Evolutionary conservation across 2,329 filamentous ascomycete species (phyloP).

Genomic region (Calonectria fujianensis): DNA sequence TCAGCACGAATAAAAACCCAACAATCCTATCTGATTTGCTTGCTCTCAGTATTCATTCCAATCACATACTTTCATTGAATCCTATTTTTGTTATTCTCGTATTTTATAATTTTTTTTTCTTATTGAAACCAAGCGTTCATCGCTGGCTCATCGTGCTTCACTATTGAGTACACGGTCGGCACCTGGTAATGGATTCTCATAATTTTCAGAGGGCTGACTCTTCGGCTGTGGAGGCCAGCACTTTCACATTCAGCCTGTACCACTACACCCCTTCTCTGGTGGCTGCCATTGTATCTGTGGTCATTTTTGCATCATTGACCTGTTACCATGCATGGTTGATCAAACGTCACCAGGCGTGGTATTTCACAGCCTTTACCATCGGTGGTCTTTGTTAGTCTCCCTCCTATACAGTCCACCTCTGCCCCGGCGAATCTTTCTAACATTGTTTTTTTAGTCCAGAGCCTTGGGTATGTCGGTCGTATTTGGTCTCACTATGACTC

Average conservation of each 20-base stretch:
- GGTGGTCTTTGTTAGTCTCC: constrained; percentile 26
- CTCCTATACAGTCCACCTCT: background rate
- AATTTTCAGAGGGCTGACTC: background rate
- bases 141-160: background rate
- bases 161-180: background rate
- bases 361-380: constrained; percentile 25
- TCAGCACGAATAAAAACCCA: background rate
- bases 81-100: background rate
- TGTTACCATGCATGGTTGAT: constrained; percentile 10
- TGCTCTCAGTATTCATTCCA: background rate
- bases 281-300: background rate
- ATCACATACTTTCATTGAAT: background rate
- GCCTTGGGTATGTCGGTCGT: constrained; percentile 12
- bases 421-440: background rate
- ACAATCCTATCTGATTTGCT: background rate
- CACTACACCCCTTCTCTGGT: constrained; percentile 20
- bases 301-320: constrained; percentile 20
- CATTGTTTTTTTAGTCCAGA: background rate
- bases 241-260: background rate
- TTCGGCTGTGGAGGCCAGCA: background rate
- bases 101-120: background rate
- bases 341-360: background rate
- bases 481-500: constrained; percentile 27
- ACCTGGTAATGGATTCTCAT: background rate
- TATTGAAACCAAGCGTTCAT: fast-evolving